These are phyloP conservation scores for Brassica incana DNA, from an alignment of 345 rosid species.

Conservation along the genomic window DNA sequence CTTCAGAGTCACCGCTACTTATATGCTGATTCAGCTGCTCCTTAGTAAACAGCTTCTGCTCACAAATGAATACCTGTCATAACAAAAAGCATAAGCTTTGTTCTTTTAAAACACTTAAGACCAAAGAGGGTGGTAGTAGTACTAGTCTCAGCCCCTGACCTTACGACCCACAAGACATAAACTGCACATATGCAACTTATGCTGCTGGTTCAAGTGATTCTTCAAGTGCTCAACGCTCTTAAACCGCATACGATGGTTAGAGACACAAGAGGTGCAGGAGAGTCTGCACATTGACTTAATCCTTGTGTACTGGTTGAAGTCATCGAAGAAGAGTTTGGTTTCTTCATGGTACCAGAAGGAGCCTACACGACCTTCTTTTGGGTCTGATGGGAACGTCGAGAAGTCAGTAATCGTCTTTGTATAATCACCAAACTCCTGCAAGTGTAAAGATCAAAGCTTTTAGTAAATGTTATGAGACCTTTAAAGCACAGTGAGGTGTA, in stretches of 20 bases:
- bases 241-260: conserved; percentile 53
- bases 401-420: conserved; percentile 73
- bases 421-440: conserved; percentile 78
- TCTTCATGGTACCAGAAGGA: conserved; percentile 82
- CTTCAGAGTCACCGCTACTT: conserved; percentile 81
- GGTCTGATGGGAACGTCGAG: conserved; percentile 62
- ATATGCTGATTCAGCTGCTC: conserved; percentile 77
- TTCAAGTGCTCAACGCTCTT: conserved; percentile 79
- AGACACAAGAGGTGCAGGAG: conserved; percentile 71
- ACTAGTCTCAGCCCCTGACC: conserved; percentile 41
- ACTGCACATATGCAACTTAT: conserved; percentile 75
- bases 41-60: conserved; percentile 77
- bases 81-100: conserved; percentile 14
- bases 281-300: conserved; percentile 90
- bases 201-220: conserved; percentile 72
- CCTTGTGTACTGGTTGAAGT: conserved; percentile 73
- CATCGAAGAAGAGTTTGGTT: conserved; percentile 77
- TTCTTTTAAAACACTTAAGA: neutral
- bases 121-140: neutral
- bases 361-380: conserved; percentile 75
- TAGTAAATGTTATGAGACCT: neutral
- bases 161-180: conserved; percentile 90
- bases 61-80: conserved; percentile 76
- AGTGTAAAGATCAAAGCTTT: neutral
- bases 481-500: neutral